Percentiles rank a stretch among this genome's conserved stretches.
Conservation (phyloP, 2,329 filamentous ascomycete genomes). For the Penicillium crustosum region DNA sequence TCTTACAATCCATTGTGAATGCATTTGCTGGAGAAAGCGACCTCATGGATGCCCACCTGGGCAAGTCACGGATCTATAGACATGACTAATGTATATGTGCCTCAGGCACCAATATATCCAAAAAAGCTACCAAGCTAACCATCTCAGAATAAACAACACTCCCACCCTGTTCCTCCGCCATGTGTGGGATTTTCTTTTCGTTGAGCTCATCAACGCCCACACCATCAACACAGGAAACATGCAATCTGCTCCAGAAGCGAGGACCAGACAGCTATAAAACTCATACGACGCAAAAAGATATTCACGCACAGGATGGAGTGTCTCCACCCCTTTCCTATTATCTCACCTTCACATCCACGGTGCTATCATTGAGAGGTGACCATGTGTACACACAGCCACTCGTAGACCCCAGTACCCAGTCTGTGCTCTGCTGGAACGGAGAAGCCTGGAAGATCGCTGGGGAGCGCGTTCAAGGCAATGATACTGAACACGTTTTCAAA, state of each 20-base stretch:
- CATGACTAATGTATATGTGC: conserved; percentile 18
- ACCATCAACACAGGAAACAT: conserved; percentile 35
- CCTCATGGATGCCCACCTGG: not conserved
- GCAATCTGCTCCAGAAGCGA: conserved; percentile 38
- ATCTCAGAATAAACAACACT: conserved; percentile 2
- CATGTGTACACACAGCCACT: conserved; percentile 73
- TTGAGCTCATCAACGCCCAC: conserved; percentile 37
- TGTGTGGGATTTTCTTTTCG: conserved; percentile 57
- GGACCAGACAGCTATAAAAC: conserved; percentile 47
- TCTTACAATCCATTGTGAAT: not conserved
- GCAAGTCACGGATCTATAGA: not conserved
- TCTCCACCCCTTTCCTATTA: conserved; percentile 35
- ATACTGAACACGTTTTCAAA: conserved; percentile 69
- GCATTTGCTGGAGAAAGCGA: not conserved
- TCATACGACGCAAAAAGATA: conserved; percentile 30
- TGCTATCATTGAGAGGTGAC: conserved; percentile 83
- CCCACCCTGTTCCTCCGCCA: conserved; percentile 22
- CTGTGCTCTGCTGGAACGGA: conserved; percentile 92
- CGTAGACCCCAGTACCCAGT: conserved; percentile 55
- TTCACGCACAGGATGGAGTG: conserved; percentile 19
- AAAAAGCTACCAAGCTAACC: conserved; percentile 5
- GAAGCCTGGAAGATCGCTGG: conserved; percentile 80
- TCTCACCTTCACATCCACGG: conserved; percentile 74
- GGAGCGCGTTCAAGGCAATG: conserved; percentile 66
- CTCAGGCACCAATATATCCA: conserved; percentile 12